Base-by-base conservation (phyloP, 2,329 filamentous ascomycete genomes). In the Fonsecaea pedrosoi region DNA sequence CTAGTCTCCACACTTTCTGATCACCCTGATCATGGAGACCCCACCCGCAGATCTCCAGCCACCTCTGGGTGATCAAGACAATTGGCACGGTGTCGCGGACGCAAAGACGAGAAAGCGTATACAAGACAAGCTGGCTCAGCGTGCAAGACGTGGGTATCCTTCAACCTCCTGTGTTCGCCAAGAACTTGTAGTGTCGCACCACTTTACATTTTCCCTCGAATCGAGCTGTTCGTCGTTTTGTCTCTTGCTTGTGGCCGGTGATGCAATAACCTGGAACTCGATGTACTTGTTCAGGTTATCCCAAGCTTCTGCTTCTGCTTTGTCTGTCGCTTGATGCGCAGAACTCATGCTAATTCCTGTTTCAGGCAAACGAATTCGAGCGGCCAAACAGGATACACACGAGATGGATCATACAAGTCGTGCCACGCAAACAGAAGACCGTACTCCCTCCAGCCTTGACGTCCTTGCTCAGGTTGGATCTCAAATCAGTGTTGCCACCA, bases 61-160 rank as follows among this genome's bases (percentile, higher is more conserved):
- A 7, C 9, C 5, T 9, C 0, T 15, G 34, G 15, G 18, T 25
- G 25, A 54, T 18, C 18, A 54, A 13, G 71, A 72, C 55, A 57
- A 66, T 53, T 80, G 78, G 78, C 73, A 75, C 54, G 69, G 72
- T 34, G 74, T 78, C 25, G 62, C 73, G 38, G 77, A 79, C 60
- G 72, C 75, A 7, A 77, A 73, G 69, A 75, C 77, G 66, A 71
- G 78, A 37, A 79, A 80, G 70, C 75, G 77, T 45, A 78, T 79
- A 15, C 77, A 79, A 69, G 77, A 79, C 67, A 73, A 77, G 57
- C 66, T 79, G 54, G 78, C 78, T 42, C 77, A 79, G 62, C 69
- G 78, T 70, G 77, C 77, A 21, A 72, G 77, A 70, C 69, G 77
- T 78, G 72, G 34, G 58, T 61, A 34, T 37, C 42, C 34, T 32